These are phyloP conservation scores for Sorghum bicolor DNA, from an alignment of 176 grass and related monocot species.

Conservation along the genomic window Sorghum_bicolor_NCBIv3 NC_012871.2:4365501-4366000, in stretches of 20 bases:
- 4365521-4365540: not conserved
- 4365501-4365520: conserved; percentile 34
- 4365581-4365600: conserved; percentile 3
- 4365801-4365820: conserved; percentile 49
- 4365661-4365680: not conserved
- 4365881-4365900: conserved; percentile 17
- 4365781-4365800: not conserved
- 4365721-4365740: too few relatives aligned
- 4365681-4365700: too few relatives aligned
- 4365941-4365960: conserved; percentile 5
- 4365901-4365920: conserved; percentile 36
- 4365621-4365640: conserved; percentile 35
- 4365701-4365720: too few relatives aligned
- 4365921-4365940: conserved; percentile 34
- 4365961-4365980: not conserved
- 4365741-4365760: too few relatives aligned
- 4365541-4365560: conserved; percentile 14
- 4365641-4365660: not conserved
- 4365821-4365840: conserved; percentile 15
- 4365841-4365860: not conserved
- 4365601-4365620: conserved; percentile 43
- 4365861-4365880: not conserved
- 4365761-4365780: not conserved
- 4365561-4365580: not conserved
- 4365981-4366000: not conserved